A percentile compares a stretch with the other conserved stretches of the same genome.
Evolutionary conservation across 2,329 filamentous ascomycete genomes (phyloP).

Genomic region (Talaromyces sp.): DNA sequence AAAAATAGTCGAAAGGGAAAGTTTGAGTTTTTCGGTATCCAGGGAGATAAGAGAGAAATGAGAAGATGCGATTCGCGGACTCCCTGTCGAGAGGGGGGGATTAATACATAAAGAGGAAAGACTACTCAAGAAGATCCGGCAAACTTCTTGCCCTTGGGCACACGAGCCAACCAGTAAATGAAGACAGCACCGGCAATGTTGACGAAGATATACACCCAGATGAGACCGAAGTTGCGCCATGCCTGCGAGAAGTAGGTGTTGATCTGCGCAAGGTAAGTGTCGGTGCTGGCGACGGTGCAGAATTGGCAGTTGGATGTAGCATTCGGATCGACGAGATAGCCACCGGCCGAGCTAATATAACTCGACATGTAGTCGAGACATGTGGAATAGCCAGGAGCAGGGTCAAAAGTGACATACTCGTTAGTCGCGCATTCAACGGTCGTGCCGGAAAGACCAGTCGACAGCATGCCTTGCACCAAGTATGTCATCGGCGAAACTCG

Average conservation of each 20-base stretch:
- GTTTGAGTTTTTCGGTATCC: not conserved
- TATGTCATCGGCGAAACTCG: conserved; percentile 65
- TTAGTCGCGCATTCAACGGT: conserved; percentile 32
- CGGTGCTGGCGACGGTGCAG: conserved; percentile 34
- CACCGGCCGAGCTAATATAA: conserved; percentile 52
- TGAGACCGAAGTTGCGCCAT: conserved; percentile 56
- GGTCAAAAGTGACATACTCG: conserved; percentile 34
- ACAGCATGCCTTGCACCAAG: conserved; percentile 42
- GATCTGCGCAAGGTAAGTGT: conserved; percentile 52
- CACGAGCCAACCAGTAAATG: conserved; percentile 54
- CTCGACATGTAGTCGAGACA: conserved; percentile 60
- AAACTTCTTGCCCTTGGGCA: conserved; percentile 35
- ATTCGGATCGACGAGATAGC: conserved; percentile 52
- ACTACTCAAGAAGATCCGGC: not conserved
- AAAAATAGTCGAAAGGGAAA: not conserved
- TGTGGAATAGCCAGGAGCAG: conserved; percentile 56
- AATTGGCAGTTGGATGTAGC: conserved; percentile 58
- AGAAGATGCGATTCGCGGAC: not conserved
- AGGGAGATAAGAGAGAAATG: not conserved
- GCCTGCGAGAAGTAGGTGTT: conserved; percentile 42
- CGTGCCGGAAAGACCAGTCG: conserved; percentile 32
- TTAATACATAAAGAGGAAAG: not conserved
- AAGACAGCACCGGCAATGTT: conserved; percentile 49
- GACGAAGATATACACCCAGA: conserved; percentile 53
- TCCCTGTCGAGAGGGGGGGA: not conserved